Evolutionary conservation across 441 rosid genomes (phyloP).

Genomic region (Erodium trifolium): DNA sequence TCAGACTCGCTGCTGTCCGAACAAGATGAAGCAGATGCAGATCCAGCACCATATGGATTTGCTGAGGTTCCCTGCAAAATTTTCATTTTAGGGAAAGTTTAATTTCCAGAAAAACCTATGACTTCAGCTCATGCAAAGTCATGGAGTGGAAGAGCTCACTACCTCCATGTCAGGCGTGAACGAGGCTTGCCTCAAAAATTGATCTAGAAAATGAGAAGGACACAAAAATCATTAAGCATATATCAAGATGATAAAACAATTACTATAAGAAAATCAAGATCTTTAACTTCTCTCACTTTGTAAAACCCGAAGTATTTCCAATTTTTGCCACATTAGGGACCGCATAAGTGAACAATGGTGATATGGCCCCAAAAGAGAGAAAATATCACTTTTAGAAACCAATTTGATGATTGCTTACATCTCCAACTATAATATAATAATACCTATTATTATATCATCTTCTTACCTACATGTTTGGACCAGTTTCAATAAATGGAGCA

Average conservation of each 20-base stretch:
- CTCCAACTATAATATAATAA: neutral
- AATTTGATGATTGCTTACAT: neutral
- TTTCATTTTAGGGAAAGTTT: slow-evolving; percentile 14
- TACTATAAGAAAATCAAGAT: neutral
- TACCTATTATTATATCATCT: neutral
- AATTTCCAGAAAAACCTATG: slow-evolving; percentile 5
- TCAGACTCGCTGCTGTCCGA: slow-evolving; percentile 46
- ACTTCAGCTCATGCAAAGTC: neutral
- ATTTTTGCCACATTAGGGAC: neutral
- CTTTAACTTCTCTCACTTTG: neutral
- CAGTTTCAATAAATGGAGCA: no score
- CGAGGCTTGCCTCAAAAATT: slow-evolving; percentile 24
- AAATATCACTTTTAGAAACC: neutral
- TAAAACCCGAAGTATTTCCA: neutral
- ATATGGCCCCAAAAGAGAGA: neutral
- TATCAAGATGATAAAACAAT: neutral
- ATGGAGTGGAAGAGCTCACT: slow-evolving; percentile 8
- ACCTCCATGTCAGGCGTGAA: slow-evolving; percentile 36
- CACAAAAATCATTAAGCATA: slow-evolving; percentile 10
- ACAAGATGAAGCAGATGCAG: slow-evolving; percentile 26
- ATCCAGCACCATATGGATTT: slow-evolving; percentile 33
- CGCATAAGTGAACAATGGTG: neutral
- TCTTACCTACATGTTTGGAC: no score
- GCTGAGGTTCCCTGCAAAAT: slow-evolving; percentile 32
- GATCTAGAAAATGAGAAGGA: slow-evolving; percentile 27